Percentiles rank a stretch among this genome's conserved stretches.
phyloP scores from a whole-genome alignment of 129 eudicot species.

The Escallonia rubra region DNA sequence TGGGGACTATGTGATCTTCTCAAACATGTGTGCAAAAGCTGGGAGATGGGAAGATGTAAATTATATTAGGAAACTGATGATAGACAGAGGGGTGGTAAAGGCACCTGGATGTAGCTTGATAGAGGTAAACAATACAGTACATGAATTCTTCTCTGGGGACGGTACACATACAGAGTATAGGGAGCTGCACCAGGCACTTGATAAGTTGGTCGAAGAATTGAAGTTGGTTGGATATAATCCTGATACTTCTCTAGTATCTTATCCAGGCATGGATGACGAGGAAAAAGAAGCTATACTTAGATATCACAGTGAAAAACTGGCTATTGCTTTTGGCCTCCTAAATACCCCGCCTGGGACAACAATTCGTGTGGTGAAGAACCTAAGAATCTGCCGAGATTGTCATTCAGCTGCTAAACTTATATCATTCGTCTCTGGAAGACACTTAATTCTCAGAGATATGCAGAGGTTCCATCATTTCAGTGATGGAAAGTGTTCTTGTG shows the following conservation, averaged over 20 bases:
- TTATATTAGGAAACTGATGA: slow-evolving; percentile 28
- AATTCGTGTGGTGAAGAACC: slow-evolving; percentile 43
- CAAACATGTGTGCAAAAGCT: slow-evolving; percentile 48
- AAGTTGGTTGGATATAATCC: slow-evolving; percentile 39
- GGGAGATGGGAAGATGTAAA: slow-evolving; percentile 30
- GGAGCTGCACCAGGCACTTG: slow-evolving; percentile 32
- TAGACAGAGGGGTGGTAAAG: slow-evolving; percentile 30
- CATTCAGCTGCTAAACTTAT: slow-evolving; percentile 42
- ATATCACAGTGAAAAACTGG: slow-evolving; percentile 51
- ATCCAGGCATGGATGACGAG: slow-evolving; percentile 29
- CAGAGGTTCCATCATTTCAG: slow-evolving; percentile 39
- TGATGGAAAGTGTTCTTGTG: slow-evolving; percentile 42
- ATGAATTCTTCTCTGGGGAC: slow-evolving; percentile 48
- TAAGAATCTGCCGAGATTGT: slow-evolving; percentile 41
- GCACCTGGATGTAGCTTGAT: slow-evolving; percentile 47
- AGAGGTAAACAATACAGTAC: slow-evolving; percentile 36
- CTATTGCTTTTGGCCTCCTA: slow-evolving; percentile 37
- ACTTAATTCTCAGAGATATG: slow-evolving; percentile 42
- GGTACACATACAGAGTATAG: slow-evolving; percentile 17
- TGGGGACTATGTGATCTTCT: slow-evolving; percentile 45
- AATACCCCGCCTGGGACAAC: slow-evolving; percentile 26
- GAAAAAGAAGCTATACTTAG: slow-evolving; percentile 33
- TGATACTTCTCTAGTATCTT: slow-evolving; percentile 34
- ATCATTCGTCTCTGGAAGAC: slow-evolving; percentile 18
- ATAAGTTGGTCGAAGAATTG: slow-evolving; percentile 26